These are phyloP conservation scores for Phaeoacremonium minimum DNA, from an alignment of 2,329 filamentous ascomycete genomes.

Conservation along the genomic window DNA sequence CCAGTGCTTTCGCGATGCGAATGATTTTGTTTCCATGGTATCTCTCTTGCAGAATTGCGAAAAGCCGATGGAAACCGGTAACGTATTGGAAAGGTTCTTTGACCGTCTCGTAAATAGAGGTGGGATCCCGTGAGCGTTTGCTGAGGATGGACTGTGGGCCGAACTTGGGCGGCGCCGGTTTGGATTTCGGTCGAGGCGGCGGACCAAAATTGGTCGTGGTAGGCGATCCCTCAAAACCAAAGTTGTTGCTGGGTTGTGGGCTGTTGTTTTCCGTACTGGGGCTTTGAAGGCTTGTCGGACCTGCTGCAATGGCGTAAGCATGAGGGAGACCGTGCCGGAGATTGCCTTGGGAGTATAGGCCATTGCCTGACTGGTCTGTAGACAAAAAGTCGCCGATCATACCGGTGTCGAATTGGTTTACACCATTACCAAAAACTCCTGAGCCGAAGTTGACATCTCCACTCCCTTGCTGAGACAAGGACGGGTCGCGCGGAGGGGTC, in stretches of 20 bases:
- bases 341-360: slow-evolving; percentile 51
- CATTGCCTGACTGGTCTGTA: slow-evolving; percentile 42
- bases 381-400: slow-evolving; percentile 50
- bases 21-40: slow-evolving; percentile 61
- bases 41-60: slow-evolving; percentile 75
- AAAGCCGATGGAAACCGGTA: slow-evolving; percentile 82
- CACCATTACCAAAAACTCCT: slow-evolving; percentile 47
- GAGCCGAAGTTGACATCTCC: slow-evolving; percentile 35
- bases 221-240: slow-evolving; percentile 53
- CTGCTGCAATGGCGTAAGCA: slow-evolving; percentile 60
- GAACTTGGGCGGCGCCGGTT: slow-evolving; percentile 33
- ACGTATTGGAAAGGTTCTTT: slow-evolving; percentile 91
- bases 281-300: slow-evolving; percentile 58
- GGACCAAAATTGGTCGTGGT: slow-evolving; percentile 30
- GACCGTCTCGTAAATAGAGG: slow-evolving; percentile 82
- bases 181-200: slow-evolving; percentile 35
- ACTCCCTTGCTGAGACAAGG: slow-evolving; percentile 33
- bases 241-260: slow-evolving; percentile 47
- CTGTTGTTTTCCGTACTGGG: slow-evolving; percentile 63
- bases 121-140: slow-evolving; percentile 67
- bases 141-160: slow-evolving; percentile 47
- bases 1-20: slow-evolving; percentile 81
- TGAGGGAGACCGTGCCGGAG: slow-evolving; percentile 60
- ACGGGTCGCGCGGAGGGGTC: slow-evolving; percentile 63
- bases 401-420: slow-evolving; percentile 41